Conservation (phyloP, 305 asterid species). For the Fraxinus floribunda region DNA sequence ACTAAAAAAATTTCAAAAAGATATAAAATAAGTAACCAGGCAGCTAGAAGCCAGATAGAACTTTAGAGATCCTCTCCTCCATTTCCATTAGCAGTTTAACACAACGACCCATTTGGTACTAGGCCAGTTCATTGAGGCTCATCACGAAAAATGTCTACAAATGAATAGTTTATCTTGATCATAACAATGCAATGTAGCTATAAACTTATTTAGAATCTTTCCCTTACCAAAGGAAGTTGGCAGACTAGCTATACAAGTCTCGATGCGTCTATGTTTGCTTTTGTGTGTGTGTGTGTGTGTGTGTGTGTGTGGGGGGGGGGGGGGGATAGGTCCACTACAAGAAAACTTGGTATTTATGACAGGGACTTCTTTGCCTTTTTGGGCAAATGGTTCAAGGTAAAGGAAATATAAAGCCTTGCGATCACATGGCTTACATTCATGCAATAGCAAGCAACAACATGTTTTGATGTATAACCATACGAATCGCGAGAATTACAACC, state of each 20-base stretch:
- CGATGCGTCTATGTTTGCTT: background rate
- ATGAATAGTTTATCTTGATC: background rate
- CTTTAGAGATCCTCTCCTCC: background rate
- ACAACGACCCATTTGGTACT: conserved; percentile 13
- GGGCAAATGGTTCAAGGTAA: no score
- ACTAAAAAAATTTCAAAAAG: background rate
- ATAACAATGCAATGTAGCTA: background rate
- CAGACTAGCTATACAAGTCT: background rate
- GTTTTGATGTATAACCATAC: no score
- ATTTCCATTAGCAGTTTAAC: conserved; percentile 4
- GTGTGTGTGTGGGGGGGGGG: background rate
- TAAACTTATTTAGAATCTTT: background rate
- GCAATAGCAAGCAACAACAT: no score
- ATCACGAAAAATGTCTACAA: conserved; percentile 7
- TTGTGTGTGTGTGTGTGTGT: background rate
- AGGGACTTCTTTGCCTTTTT: no score
- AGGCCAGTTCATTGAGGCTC: conserved; percentile 2
- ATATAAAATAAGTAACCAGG: conserved; percentile 13
- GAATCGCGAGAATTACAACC: no score
- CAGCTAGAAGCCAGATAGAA: background rate
- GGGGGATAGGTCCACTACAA: no score
- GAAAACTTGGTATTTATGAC: no score
- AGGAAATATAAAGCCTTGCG: no score
- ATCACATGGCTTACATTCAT: no score
- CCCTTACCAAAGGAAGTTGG: conserved; percentile 11